These are phyloP conservation scores for Pyrenochaeta sp. DNA, from an alignment of 2,329 filamentous ascomycete genomes.

Conservation along the genomic window DNA sequence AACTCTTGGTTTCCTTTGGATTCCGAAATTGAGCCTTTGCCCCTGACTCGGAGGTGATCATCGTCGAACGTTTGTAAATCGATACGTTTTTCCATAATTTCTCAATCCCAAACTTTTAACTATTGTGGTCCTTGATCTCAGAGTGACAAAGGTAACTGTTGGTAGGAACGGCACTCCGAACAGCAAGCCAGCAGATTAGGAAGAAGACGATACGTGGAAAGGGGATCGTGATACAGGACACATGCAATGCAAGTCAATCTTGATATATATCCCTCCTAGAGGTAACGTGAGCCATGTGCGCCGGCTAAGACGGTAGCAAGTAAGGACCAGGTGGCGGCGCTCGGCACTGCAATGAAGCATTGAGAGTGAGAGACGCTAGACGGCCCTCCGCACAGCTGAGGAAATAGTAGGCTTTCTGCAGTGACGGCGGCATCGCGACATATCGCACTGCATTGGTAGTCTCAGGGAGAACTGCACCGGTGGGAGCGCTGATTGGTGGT, in stretches of 20 bases:
- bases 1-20: conserved; percentile 34
- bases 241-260: conserved; percentile 48
- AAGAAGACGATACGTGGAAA: conserved; percentile 26
- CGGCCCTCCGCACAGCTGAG: conserved; percentile 27
- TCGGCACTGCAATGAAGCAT: conserved; percentile 29
- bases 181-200: conserved; percentile 23
- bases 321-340: conserved; percentile 24
- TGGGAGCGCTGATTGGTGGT: conserved; percentile 33
- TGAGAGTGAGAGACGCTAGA: conserved; percentile 23
- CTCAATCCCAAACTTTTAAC: neutral
- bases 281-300: conserved; percentile 44
- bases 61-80: conserved; percentile 39
- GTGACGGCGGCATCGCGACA: conserved; percentile 39
- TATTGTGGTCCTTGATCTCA: neutral
- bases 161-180: conserved; percentile 11
- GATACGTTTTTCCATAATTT: conserved; percentile 42
- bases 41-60: conserved; percentile 29
- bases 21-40: conserved; percentile 33
- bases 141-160: conserved; percentile 5
- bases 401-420: conserved; percentile 39
- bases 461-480: conserved; percentile 28
- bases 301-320: conserved; percentile 34
- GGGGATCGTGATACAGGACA: conserved; percentile 38
- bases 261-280: conserved; percentile 39
- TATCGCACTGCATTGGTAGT: conserved; percentile 42